Base-by-base conservation (phyloP, 192 early-diverging fungal species). In the Coemansia sp. region DNA sequence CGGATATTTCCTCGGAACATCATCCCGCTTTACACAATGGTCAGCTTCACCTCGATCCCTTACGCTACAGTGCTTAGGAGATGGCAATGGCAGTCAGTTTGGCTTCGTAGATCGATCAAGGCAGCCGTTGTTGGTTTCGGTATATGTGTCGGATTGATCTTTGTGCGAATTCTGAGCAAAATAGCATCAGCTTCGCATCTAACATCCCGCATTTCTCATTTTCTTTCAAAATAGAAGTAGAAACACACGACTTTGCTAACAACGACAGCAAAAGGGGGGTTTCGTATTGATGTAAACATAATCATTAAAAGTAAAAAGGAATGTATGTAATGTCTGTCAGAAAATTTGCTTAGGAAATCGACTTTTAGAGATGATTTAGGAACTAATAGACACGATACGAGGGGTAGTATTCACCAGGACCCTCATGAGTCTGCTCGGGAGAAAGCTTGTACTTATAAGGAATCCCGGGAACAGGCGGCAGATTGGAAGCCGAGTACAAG, bases 1-100 rank as follows among this genome's bases (percentile, higher is more conserved):
- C 52, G 82, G 23, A 46, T 87, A 52, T 79, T 95, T 49, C 96
- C 96, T 3, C 65, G 58, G 5, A 48, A 52, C 10, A 74, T 96
- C 30, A 91, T 93, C 59, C 96, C 96, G 45, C 84, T 99, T 7
- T 99, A 99, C 65, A 94, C 94, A 20, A 97, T 99, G 95, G 92
- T 99, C 53, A 91, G 89, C 56, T 99, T 99, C 70, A 88, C 92
- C 15, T 88, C 88, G 15, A 88, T 92, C 6, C 94, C 91, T 10
- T 99, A 99, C 79, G 85, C 90, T 2, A 84, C 92, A 12, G 89
- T 87, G 5, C 71, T 77, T 45, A 45, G 45, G 31, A 53, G 56
- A 49, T 77, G 71, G 75, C 64, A 82, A 20, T 64, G 65, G 15
- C 81, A 82, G 51, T 64, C 71, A 12, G 12, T 60, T 42, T 75